Base-by-base conservation (phyloP, 345 rosid species). In the Firmiana major region DNA sequence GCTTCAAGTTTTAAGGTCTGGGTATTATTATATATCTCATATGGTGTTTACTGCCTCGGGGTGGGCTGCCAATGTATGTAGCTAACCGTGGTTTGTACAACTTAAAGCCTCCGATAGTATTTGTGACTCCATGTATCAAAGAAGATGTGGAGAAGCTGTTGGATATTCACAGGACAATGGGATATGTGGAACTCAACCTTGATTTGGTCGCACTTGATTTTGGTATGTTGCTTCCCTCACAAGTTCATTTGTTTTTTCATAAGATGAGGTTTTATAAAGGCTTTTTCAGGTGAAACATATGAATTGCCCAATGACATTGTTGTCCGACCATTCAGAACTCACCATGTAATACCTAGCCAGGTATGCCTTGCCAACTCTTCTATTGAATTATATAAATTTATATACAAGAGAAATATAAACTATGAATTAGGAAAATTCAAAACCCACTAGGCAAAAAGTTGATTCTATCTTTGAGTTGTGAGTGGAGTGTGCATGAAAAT, bases 261-360 rank as follows among this genome's bases (percentile, higher is more conserved):
- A 73, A 36, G 40, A 36, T 36, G 40, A 36, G 3, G 3, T 78
- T 15, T n/a, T n/a, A n/a, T 67, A 10, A 54, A 64, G 58, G 40
- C 67, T 75, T 63, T 75, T 80, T 83, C 88, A 94, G 97, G 98
- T 81, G 98, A 95, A 82, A 95, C 98, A 0, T 95, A 92, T 77
- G 97, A 95, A 86, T 70, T 93, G 84, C 83, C 97, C 24, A 92
- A 92, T 81, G 89, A 95, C 75, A 85, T 91, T 76, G 97, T 93
- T 67, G 96, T 93, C 54, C 83, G 93, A 53, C 99, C 98, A 2
- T 95, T 95, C 84, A 84, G 85, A 77, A 95, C 99, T 28, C 79
- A 93, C 78, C 99, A 95, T 65, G 98, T 93, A 57, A 87, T 95
- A 77, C 98, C 97, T 6, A 95, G 99, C 73, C 96, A 93, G 98